Base-by-base conservation (phyloP, 768 basidiomycete species). In the Naematelia aurantialba region DNA sequence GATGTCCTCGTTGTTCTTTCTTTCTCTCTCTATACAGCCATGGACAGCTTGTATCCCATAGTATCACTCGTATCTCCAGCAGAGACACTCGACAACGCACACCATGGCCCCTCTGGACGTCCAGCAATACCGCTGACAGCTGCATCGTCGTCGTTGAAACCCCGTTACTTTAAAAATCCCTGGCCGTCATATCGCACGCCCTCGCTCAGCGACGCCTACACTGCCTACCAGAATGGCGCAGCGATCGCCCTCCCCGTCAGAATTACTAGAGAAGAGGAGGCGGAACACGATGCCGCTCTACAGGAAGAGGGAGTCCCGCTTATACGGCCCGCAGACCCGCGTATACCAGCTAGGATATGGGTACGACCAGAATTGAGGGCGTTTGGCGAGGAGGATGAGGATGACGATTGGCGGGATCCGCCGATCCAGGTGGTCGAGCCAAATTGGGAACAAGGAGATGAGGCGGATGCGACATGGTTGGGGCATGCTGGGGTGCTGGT, bases 401-500 rank as follows among this genome's bases (percentile, higher is more conserved):
- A 61, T n/a, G 64, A 68, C 12, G 67, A 73, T 55, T 73, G 72
- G 72, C 60, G 67, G 46, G 65, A 73, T 39, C 72, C 72, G 19
- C 72, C 72, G 2, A 63, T 73, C 0, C 42, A 57, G 21, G 65
- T 67, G 11, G 58, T 70, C 13, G 26, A 46, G 30, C 69, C 72
- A 5, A 53, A 53, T 17, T 70, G 69, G 67, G 57, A 54, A 2
- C 60, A 53, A 30, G 52, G 42, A 13, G 34, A 49, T 4, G 66
- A 59, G 44, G 70, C 63, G 24, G 63, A 45, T 13, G 70, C 75
- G 14, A 75, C 72, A 25, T 76, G 75, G 75, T 52, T 76, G 22
- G 75, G 75, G 22, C 75, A 76, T 69, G 75, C 75, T 0, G 62
- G 72, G 2, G 72, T 71, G 0, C 22, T 76, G 59, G 61, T 75